These are phyloP conservation scores for Candida sphagnicola DNA, from an alignment of 805 yeast genomes.

Conservation along the genomic window DNA sequence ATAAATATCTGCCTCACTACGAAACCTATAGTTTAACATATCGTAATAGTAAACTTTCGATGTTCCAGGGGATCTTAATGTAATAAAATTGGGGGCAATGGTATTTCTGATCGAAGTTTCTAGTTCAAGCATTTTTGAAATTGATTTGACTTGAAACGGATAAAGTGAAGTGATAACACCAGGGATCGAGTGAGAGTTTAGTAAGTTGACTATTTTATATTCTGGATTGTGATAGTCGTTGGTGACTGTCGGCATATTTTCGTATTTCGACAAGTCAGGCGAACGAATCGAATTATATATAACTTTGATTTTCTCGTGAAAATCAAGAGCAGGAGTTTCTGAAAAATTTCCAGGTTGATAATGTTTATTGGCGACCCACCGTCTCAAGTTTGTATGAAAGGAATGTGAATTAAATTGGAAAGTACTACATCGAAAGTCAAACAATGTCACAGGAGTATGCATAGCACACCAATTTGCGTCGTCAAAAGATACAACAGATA, in stretches of 20 bases:
- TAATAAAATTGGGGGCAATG: conserved; percentile 32
- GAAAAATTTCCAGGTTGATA: conserved; percentile 3
- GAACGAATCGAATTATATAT: conserved; percentile 34
- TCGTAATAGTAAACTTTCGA: conserved; percentile 31
- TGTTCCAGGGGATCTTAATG: conserved; percentile 10
- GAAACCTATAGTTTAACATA: conserved; percentile 23
- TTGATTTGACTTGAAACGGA: conserved; percentile 57
- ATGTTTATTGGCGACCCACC: conserved; percentile 27
- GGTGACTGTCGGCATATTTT: conserved; percentile 5
- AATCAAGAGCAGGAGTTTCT: background rate
- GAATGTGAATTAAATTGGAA: background rate
- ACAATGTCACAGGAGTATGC: background rate
- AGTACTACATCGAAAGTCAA: background rate
- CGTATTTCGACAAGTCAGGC: conserved; percentile 19
- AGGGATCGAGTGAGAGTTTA: conserved; percentile 9
- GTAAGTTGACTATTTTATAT: conserved; percentile 14
- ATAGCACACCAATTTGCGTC: background rate
- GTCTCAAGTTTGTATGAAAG: conserved; percentile 8
- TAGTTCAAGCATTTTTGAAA: conserved; percentile 54
- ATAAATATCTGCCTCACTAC: conserved; percentile 37
- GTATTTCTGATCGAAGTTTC: conserved; percentile 37
- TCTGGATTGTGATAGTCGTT: conserved; percentile 10
- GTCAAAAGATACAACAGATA: background rate
- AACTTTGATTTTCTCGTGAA: conserved; percentile 16
- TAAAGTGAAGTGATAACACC: conserved; percentile 54